Conservation (phyloP, 176 grass and related monocot genomes). For the Stipa capillata region DNA sequence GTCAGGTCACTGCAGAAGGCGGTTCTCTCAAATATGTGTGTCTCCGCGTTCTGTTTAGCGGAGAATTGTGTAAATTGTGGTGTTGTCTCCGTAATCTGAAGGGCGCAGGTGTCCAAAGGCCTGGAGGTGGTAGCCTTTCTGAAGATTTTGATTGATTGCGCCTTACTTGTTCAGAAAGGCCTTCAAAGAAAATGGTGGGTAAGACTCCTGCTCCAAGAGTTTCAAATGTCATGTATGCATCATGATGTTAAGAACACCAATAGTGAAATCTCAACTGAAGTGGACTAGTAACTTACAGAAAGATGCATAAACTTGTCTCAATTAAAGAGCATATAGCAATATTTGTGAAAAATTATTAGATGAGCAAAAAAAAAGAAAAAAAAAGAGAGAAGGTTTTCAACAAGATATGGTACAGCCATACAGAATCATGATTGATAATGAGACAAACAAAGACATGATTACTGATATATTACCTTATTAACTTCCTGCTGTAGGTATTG, state of each 20-base stretch:
- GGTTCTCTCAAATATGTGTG: constrained; percentile 11
- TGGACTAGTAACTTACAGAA: not conserved
- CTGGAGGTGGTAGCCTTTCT: not conserved
- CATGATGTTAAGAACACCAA: not conserved
- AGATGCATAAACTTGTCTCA: not conserved
- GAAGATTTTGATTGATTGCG: not conserved
- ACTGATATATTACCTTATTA: constrained; percentile 56
- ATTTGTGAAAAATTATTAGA: not conserved
- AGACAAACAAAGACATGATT: not conserved
- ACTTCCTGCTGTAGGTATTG: constrained; percentile 78
- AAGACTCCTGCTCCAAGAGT: constrained; percentile 73
- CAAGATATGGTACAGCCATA: not conserved
- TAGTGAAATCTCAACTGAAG: not conserved
- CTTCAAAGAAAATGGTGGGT: constrained; percentile 85
- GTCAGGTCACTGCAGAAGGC: not conserved
- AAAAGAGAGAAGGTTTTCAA: not conserved
- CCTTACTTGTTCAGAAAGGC: constrained; percentile 86
- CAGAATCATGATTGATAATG: not conserved
- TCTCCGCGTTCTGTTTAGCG: not conserved
- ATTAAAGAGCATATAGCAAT: not conserved
- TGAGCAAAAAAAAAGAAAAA: not conserved
- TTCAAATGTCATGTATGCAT: constrained; percentile 41
- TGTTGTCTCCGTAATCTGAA: not conserved
- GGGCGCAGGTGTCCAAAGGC: not conserved
- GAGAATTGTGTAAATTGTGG: not conserved